Conservation (phyloP, 768 basidiomycete genomes). For the Boletus huronensis region DNA sequence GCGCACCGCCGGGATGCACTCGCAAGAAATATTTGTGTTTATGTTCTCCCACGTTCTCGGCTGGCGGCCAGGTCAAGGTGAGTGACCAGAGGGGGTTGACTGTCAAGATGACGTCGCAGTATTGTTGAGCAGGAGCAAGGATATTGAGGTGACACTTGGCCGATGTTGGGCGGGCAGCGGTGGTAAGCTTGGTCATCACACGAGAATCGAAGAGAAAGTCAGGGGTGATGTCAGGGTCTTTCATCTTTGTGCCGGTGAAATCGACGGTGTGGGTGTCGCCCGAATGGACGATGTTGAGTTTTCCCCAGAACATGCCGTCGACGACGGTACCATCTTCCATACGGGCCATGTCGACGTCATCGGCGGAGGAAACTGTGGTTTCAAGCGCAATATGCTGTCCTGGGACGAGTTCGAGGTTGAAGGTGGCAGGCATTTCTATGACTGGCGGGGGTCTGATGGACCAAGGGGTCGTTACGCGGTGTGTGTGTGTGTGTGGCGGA, state of each 20-base stretch:
- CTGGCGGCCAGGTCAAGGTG: slow-evolving; percentile 73
- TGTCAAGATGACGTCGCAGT: slow-evolving; percentile 73
- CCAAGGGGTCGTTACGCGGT: not conserved
- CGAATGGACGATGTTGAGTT: slow-evolving; percentile 75
- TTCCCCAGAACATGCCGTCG: slow-evolving; percentile 86
- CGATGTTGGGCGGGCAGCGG: slow-evolving; percentile 67
- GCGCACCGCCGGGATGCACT: slow-evolving; percentile 78
- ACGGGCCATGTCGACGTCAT: slow-evolving; percentile 85
- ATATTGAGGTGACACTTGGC: slow-evolving; percentile 78
- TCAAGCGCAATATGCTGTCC: slow-evolving; percentile 80
- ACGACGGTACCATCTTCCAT: slow-evolving; percentile 88
- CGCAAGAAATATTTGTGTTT: slow-evolving; percentile 82
- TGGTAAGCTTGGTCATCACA: slow-evolving; percentile 72
- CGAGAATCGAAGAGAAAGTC: slow-evolving; percentile 75
- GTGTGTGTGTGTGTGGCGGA: slow-evolving; percentile 17
- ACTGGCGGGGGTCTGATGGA: slow-evolving; percentile 59
- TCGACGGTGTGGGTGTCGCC: slow-evolving; percentile 79
- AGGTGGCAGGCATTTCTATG: slow-evolving; percentile 81
- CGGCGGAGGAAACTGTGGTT: slow-evolving; percentile 69
- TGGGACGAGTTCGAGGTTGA: slow-evolving; percentile 76
- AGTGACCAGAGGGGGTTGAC: slow-evolving; percentile 75
- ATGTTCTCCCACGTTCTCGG: slow-evolving; percentile 61
- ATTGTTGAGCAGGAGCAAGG: slow-evolving; percentile 67
- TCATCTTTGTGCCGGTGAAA: slow-evolving; percentile 75
- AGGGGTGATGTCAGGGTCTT: slow-evolving; percentile 57